These are phyloP conservation scores for Persicaria tinctoria DNA, from an alignment of 148 eudicot species.

Conservation along the genomic window DNA sequence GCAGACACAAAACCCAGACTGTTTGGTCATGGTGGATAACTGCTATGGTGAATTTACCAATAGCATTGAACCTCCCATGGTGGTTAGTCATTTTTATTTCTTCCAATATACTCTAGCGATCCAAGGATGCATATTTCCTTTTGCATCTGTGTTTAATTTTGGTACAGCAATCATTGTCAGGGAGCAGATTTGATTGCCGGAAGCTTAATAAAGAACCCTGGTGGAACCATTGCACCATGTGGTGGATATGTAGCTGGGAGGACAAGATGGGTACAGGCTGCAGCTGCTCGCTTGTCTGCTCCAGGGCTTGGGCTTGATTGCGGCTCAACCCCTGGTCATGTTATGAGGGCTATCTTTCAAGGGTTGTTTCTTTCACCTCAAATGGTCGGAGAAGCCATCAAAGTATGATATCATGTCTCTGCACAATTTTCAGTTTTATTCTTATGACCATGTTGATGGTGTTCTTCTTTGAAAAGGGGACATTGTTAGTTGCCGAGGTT, in stretches of 20 bases:
- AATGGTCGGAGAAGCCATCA: constrained; percentile 98
- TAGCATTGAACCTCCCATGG: constrained; percentile 87
- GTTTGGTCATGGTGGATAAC: constrained; percentile 94
- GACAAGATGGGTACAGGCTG: constrained; percentile 82
- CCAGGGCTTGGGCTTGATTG: constrained; percentile 95
- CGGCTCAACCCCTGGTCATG: constrained; percentile 88
- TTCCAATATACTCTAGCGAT: constrained; percentile 2
- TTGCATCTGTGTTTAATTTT: not conserved
- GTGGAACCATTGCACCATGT: constrained; percentile 97
- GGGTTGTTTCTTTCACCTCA: constrained; percentile 92
- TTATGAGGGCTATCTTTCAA: constrained; percentile 81
- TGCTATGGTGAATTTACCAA: constrained; percentile 97
- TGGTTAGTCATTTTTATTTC: constrained; percentile 40
- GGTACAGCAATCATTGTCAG: constrained; percentile 31
- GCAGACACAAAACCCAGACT: constrained; percentile 80
- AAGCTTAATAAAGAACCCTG: constrained; percentile 92
- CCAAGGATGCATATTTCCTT: not conserved
- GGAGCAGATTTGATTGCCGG: constrained; percentile 97
- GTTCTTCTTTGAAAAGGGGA: constrained; percentile 43
- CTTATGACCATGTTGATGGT: not conserved
- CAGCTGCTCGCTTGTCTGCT: constrained; percentile 91
- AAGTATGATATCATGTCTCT: constrained; percentile 13
- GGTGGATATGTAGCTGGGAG: constrained; percentile 97
- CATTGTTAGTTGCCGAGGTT: constrained; percentile 85
- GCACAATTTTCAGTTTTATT: not conserved